Conservation (phyloP, 192 early-diverging fungal genomes). For the Gryganskiella cystojenkinii region DNA sequence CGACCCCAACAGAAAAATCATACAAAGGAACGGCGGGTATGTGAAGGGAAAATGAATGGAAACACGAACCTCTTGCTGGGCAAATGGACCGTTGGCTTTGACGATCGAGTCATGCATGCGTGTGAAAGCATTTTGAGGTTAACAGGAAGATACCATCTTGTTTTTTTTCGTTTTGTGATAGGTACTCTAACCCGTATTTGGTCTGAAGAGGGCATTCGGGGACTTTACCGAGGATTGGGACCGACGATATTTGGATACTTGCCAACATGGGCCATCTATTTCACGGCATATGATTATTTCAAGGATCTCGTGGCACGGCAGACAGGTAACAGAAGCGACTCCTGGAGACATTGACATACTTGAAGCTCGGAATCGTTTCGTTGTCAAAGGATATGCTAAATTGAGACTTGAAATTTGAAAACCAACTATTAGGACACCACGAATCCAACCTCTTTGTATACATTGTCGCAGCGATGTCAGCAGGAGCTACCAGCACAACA, state of each 20-base stretch:
- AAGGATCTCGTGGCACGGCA: conserved; percentile 62
- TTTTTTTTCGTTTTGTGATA: conserved; percentile 15
- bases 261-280: conserved; percentile 93
- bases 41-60: neutral
- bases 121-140: conserved; percentile 25
- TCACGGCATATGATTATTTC: conserved; percentile 86
- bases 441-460: conserved; percentile 70
- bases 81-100: neutral
- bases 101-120: too few species aligned
- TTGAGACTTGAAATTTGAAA: too few species aligned
- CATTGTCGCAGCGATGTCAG: conserved; percentile 87
- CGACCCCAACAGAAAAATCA: conserved; percentile 31
- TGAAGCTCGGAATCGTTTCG: too few species aligned
- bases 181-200: conserved; percentile 78
- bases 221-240: conserved; percentile 90
- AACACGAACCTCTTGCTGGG: neutral
- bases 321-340: conserved; percentile 22
- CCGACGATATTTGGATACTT: conserved; percentile 91
- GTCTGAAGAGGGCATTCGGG: conserved; percentile 84
- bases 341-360: neutral
- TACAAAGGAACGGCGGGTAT: conserved; percentile 71
- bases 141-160: conserved; percentile 27
- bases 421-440: conserved; percentile 46
- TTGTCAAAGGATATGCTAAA: too few species aligned
- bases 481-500: conserved; percentile 80